Evolutionary conservation across 805 yeast genomes (phyloP), one percentile per base, ranked within the genome.

Genomic region (Hanseniaspora osmophila): DNA sequence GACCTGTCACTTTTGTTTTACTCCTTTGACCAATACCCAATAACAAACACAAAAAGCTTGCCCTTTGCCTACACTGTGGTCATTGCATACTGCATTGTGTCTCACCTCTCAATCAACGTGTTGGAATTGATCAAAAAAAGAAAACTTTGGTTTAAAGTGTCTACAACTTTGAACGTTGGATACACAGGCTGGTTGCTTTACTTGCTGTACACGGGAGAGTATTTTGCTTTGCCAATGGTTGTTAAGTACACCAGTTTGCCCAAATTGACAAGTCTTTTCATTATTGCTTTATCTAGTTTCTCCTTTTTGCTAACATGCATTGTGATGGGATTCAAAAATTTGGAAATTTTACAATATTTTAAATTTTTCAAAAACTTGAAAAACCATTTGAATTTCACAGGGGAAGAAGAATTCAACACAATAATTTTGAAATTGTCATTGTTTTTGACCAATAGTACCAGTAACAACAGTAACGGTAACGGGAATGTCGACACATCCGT

Each of bases 201-300:
- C 29, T 62, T 71, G 1, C 52, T 74, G 2, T 50, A 60, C 30
- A 54, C 59, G 7, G 76, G 78, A 3, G 55, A 65, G 6, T 51
- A 75, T 1, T 55, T 65, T 10, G 60, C 64, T 39, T 69, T 80
- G 52, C 90, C 87, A 13, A 57, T 69, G 7, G 68, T 74, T 4
- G 71, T 79, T 27, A 59, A 75, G 12, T 56, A 77, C 48, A 80
- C 86, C 1, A 76, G 77, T 50, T 58, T 75, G 12, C 94, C 94
- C 1, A 88, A 84, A 54, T 57, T 82, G 16, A 58, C 78, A 35
- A 73, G 79, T 0, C 50, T 77, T 3, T 47, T 55, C 4, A 69
- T 81, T 15, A 73, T 78, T 6, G 12, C 62, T 0, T 53, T 79
- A 13, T 80, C 92, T 48, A 54, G 69, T 0, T 41, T 58, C 0